These are phyloP conservation scores for Erodium texanum DNA, from an alignment of 441 rosid species.

Conservation along the genomic window DNA sequence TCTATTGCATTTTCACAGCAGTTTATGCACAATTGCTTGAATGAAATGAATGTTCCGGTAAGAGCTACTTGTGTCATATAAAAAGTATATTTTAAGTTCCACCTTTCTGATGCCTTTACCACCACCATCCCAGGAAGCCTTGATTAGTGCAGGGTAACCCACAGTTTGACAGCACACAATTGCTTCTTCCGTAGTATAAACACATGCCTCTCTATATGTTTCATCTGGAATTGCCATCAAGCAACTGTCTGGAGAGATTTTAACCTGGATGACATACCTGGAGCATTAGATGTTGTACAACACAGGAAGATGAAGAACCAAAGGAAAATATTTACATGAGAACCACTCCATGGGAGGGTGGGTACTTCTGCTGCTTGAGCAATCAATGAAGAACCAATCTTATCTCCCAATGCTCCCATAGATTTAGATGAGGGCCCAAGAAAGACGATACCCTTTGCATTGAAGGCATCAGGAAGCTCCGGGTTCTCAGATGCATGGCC, in stretches of 20 bases:
- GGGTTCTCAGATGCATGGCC: slow-evolving; percentile 99
- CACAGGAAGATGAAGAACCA: slow-evolving; percentile 11
- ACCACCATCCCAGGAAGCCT: slow-evolving; percentile 99
- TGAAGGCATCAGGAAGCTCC: slow-evolving; percentile 86
- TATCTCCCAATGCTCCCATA: slow-evolving; percentile 97
- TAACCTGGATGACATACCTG: slow-evolving; percentile 51
- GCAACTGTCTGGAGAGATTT: slow-evolving; percentile 64
- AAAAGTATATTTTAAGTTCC: not conserved
- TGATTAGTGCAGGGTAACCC: slow-evolving; percentile 99
- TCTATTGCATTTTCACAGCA: not conserved
- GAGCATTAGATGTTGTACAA: slow-evolving; percentile 18
- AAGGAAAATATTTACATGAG: slow-evolving; percentile 51
- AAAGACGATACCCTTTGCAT: slow-evolving; percentile 74
- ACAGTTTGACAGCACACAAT: slow-evolving; percentile 92
- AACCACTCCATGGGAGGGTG: slow-evolving; percentile 99
- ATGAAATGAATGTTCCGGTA: not conserved
- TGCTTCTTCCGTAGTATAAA: slow-evolving; percentile 94
- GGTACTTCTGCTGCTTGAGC: slow-evolving; percentile 99
- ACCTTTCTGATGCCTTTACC: slow-evolving; percentile 99
- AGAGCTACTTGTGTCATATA: not conserved
- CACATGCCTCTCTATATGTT: slow-evolving; percentile 87
- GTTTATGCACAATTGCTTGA: not conserved
- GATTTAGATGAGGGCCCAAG: slow-evolving; percentile 89
- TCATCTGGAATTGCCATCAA: slow-evolving; percentile 82
- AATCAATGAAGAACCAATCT: slow-evolving; percentile 96